Evolutionary conservation across 495 filamentous ascomycete genomes (phyloP).

Genomic region (Echria macrotheca): DNA sequence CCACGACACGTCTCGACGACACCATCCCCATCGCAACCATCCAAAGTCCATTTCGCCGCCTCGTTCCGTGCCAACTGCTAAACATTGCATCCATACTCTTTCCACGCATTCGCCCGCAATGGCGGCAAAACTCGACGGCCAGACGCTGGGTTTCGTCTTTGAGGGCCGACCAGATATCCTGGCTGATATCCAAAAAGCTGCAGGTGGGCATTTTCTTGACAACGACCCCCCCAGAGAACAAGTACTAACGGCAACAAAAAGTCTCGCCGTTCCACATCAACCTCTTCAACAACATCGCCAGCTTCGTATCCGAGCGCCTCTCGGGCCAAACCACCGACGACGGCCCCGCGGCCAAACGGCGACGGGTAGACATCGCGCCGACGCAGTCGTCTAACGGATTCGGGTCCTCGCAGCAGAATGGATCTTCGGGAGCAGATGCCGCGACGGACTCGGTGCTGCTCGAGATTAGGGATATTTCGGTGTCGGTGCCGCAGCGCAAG

Average conservation of each 20-base stretch:
- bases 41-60: no score
- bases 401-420: background rate
- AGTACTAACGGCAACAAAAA: slow-evolving; percentile 17
- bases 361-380: slow-evolving; percentile 44
- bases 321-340: slow-evolving; percentile 21
- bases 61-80: no score
- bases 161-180: slow-evolving; percentile 41
- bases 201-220: slow-evolving; percentile 26
- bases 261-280: slow-evolving; percentile 39
- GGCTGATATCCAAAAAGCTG: slow-evolving; percentile 38
- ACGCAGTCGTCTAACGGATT: slow-evolving; percentile 16
- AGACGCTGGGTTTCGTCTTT: slow-evolving; percentile 40
- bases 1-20: slow-evolving; percentile 3
- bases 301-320: slow-evolving; percentile 39
- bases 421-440: slow-evolving; percentile 19
- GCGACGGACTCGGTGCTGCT: slow-evolving; percentile 46
- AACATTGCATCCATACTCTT: no score
- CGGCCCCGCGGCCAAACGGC: slow-evolving; percentile 41
- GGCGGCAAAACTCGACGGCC: slow-evolving; percentile 36
- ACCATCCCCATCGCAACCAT: no score
- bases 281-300: slow-evolving; percentile 52
- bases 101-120: no score
- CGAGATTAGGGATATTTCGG: slow-evolving; percentile 66
- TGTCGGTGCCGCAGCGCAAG: slow-evolving; percentile 81
- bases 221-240: background rate